Base-by-base conservation (phyloP, 495 filamentous ascomycete genomes). In the Penicillium waksmanii region DNA sequence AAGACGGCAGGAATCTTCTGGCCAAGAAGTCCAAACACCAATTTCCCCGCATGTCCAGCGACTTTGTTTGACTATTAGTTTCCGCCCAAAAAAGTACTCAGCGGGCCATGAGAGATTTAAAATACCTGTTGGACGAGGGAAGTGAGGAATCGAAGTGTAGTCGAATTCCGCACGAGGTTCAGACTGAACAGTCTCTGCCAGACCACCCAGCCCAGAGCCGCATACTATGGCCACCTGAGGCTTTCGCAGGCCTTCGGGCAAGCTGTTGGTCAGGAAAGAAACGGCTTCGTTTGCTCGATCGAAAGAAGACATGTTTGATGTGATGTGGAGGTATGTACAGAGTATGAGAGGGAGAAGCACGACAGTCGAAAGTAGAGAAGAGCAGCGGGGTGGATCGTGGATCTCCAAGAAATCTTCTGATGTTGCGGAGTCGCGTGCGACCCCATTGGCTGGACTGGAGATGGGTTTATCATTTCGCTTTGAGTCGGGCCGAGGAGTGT, bases 171-270 rank as follows among this genome's bases (percentile, higher is more conserved):
- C 67, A 55, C 78, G 80, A 33, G 79, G 78, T 25, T 76, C 71
- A 46, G 70, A 58, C 34, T 86, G 64, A n/a, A 92, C 76, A 12
- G 81, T 85, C 35, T 82, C 75, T 48, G 78, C 83, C n/a, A 92
- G 79, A 8, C 85, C 86, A 19, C 87, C 87, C 13, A 93, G 73
- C 13, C 89, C 89, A 53, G 87, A 89, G 18, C 89, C 89, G 68
- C 89, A 91, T 40, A 92, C 82, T 60, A 93, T 88, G 13, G 85
- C 89, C 54, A 91, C 77, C 46, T 74, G 72, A 19, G 89, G 88
- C 12, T 73, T 65, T 51, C 79, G 73, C 25, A 91, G 65, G 10
- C 63, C 49, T 25, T 66, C 56, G 11, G 85, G 85, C 15, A 85
- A 67, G 36, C 56, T 36, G 36, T 65, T 51, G 57, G 67, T 72